These are phyloP conservation scores for Chloranthus sessilifolius DNA, from an alignment of 164 flowering plant genomes.

Conservation along the genomic window DNA sequence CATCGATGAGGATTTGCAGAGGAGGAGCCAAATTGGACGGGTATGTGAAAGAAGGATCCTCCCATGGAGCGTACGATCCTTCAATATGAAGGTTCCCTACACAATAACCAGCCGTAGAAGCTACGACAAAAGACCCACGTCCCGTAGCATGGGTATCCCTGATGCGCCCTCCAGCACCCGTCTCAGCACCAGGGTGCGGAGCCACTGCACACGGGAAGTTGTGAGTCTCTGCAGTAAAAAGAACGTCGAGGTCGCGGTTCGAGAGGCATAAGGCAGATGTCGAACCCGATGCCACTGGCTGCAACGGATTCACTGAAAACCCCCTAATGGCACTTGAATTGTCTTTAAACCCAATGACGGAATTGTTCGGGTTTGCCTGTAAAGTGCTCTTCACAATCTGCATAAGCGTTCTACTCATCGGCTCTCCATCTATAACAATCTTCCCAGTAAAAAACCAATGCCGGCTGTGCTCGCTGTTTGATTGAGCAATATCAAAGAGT, in stretches of 20 bases:
- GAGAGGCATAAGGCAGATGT: slow-evolving; percentile 41
- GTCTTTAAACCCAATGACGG: slow-evolving; percentile 94
- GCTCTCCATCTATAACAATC: slow-evolving; percentile 72
- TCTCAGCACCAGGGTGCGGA: slow-evolving; percentile 96
- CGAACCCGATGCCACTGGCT: slow-evolving; percentile 62
- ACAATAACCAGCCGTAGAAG: slow-evolving; percentile 93
- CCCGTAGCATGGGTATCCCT: slow-evolving; percentile 99
- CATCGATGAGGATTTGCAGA: slow-evolving; percentile 79
- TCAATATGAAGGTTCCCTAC: slow-evolving; percentile 88
- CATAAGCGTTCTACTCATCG: slow-evolving; percentile 63
- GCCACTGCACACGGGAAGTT: slow-evolving; percentile 99
- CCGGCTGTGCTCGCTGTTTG: slow-evolving; percentile 93
- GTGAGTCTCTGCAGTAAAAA: slow-evolving; percentile 97
- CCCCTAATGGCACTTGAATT: slow-evolving; percentile 94
- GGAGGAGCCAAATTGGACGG: slow-evolving; percentile 89
- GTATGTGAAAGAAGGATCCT: slow-evolving; percentile 66
- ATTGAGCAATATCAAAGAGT: slow-evolving; percentile 93
- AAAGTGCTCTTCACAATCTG: slow-evolving; percentile 89
- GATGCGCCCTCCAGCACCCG: slow-evolving; percentile 95
- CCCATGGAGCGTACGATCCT: slow-evolving; percentile 95
- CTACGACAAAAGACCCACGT: slow-evolving; percentile 82
- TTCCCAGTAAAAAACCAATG: slow-evolving; percentile 98
- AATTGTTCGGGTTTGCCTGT: slow-evolving; percentile 82
- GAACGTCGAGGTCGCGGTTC: slow-evolving; percentile 58
- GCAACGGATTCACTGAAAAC: slow-evolving; percentile 54